Evolutionary conservation across 2,329 filamentous ascomycete species (phyloP).

Genomic region (Clonostachys rhizophaga): DNA sequence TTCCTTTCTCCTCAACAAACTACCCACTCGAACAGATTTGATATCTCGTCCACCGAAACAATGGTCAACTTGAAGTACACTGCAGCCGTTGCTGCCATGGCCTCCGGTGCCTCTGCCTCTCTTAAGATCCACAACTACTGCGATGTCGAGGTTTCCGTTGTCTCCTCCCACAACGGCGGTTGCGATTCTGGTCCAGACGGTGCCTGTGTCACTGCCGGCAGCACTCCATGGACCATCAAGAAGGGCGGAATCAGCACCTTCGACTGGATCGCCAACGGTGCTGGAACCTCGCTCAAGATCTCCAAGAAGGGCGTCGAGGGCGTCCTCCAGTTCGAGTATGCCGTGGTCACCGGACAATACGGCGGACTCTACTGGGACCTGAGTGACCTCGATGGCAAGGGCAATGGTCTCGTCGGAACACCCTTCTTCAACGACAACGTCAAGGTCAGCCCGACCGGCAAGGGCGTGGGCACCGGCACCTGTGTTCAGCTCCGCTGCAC

Average conservation of each 20-base stretch:
- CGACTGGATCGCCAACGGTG: constrained; percentile 1
- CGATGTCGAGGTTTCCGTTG: too few relatives aligned
- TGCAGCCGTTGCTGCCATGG: too few relatives aligned
- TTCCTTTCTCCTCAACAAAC: too few relatives aligned
- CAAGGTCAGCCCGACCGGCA: constrained; percentile 1
- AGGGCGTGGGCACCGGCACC: background rate
- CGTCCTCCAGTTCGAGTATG: constrained; percentile 5
- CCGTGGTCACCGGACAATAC: background rate
- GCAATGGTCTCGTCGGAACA: constrained; percentile 4
- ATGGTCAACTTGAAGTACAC: too few relatives aligned
- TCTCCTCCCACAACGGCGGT: too few relatives aligned
- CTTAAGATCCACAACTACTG: too few relatives aligned
- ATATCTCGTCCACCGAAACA: too few relatives aligned
- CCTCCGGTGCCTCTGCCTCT: too few relatives aligned
- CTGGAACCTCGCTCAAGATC: constrained; percentile 3
- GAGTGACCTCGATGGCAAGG: constrained; percentile 5
- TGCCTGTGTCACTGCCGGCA: background rate
- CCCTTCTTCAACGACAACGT: constrained; percentile 3
- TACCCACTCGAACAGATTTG: too few relatives aligned
- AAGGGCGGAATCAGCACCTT: background rate
- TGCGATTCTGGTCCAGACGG: background rate
- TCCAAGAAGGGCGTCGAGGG: constrained; percentile 1
- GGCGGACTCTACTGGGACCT: constrained; percentile 4
- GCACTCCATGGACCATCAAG: background rate
- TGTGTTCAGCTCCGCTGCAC: constrained; percentile 2